These are phyloP conservation scores for Schwanniomyces sp. DNA, from an alignment of 805 yeast genomes.

Conservation along the genomic window DNA sequence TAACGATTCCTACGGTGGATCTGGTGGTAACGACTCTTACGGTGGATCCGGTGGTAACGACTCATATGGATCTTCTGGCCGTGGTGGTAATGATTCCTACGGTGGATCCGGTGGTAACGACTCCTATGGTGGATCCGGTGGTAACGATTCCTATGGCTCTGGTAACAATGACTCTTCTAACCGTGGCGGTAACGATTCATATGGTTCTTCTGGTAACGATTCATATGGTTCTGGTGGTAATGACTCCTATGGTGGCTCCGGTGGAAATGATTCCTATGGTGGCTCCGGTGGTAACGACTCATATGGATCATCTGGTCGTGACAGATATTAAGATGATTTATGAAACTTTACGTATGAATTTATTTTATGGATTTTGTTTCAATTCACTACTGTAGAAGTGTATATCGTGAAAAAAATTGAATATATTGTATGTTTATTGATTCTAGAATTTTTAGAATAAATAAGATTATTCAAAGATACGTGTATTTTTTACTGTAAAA, in stretches of 20 bases:
- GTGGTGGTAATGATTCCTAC: conserved; percentile 11
- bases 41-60: conserved; percentile 19
- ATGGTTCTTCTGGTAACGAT: conserved; percentile 10
- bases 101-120: conserved; percentile 13
- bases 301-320: conserved; percentile 12
- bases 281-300: conserved; percentile 13
- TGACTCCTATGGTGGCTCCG: conserved; percentile 17
- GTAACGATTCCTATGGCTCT: conserved; percentile 15
- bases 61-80: conserved; percentile 9
- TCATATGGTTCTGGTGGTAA: conserved; percentile 14
- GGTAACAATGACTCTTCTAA: conserved; percentile 9
- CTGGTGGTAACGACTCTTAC: conserved; percentile 20
- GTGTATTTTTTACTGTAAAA: neutral
- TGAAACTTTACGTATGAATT: neutral
- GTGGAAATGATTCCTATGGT: conserved; percentile 18
- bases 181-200: conserved; percentile 7
- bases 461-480: neutral
- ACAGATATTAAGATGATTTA: conserved; percentile 12
- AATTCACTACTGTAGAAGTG: neutral
- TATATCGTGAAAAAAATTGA: too few species aligned
- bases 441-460: too few species aligned
- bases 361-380: neutral
- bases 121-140: conserved; percentile 9
- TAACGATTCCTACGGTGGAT: conserved; percentile 23
- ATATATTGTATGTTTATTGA: too few species aligned